Percentiles rank a stretch among this genome's conserved stretches.
Evolutionary conservation across 352 stramenopile genomes (phyloP).

Genomic region (Phytophthora brassicae): DNA sequence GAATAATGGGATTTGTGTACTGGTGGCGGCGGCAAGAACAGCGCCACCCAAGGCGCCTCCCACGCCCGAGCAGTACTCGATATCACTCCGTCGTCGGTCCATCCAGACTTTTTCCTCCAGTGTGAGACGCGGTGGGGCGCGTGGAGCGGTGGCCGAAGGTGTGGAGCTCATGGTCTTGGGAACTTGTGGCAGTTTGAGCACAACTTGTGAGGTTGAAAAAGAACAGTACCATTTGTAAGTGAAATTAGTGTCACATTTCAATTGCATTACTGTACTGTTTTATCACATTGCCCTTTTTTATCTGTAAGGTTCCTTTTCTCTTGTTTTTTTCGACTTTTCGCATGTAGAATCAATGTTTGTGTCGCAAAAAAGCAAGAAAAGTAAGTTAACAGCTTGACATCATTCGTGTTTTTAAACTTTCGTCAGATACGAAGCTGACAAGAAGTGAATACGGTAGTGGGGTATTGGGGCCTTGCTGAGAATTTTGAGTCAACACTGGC

Average conservation of each 20-base stretch:
- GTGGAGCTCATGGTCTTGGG: constrained; percentile 19
- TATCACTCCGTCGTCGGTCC: constrained; percentile 63
- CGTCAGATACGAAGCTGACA: no score
- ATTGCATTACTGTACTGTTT: no score
- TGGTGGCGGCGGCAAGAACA: constrained; percentile 49
- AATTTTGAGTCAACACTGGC: constrained; percentile 10
- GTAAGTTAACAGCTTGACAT: no score
- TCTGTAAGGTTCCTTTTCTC: no score
- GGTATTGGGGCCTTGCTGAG: constrained; percentile 11
- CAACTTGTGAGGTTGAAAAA: background rate
- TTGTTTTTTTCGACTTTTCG: no score
- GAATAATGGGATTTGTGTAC: constrained; percentile 34
- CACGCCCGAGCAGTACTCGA: constrained; percentile 67
- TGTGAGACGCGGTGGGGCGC: constrained; percentile 48
- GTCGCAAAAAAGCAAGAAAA: no score
- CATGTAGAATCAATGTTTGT: no score
- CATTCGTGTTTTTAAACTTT: no score
- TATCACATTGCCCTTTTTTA: no score
- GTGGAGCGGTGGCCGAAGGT: background rate
- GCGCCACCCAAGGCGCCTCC: constrained; percentile 58
- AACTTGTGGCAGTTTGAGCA: background rate
- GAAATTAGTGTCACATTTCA: no score
- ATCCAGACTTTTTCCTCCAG: constrained; percentile 87
- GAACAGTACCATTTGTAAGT: background rate
- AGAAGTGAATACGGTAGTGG: background rate